phyloP scores from a whole-genome alignment of 106 monocot genomes.

The Vanilla planifolia region DNA sequence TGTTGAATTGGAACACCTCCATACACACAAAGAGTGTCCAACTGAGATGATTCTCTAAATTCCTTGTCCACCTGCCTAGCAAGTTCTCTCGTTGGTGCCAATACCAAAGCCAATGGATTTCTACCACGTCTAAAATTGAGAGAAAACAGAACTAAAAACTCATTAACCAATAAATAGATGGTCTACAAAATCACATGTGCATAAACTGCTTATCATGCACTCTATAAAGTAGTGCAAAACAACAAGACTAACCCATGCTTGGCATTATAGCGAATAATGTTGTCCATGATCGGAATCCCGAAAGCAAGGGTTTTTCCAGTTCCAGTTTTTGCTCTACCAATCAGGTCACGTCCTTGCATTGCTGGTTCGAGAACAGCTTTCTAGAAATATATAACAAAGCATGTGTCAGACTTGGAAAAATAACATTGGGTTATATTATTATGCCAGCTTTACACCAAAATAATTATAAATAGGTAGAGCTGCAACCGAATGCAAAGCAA shows the following conservation, averaged over 20 bases:
- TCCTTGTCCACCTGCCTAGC: constrained; percentile 96
- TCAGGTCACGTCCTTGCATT: constrained; percentile 95
- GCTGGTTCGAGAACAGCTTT: constrained; percentile 92
- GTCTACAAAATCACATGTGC: background rate
- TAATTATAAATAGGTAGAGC: no score
- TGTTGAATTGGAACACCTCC: constrained; percentile 76
- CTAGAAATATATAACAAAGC: constrained; percentile 20
- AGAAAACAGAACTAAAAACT: background rate
- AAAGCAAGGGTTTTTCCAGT: constrained; percentile 99
- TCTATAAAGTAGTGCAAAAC: no score
- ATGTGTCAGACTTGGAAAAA: no score
- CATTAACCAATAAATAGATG: background rate
- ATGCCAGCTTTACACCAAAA: no score
- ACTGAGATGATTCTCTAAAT: constrained; percentile 65
- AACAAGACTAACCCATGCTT: constrained; percentile 79
- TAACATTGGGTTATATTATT: no score
- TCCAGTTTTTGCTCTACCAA: constrained; percentile 93
- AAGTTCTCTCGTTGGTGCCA: constrained; percentile 96
- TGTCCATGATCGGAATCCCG: constrained; percentile 97
- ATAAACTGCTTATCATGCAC: background rate
- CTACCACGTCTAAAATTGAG: constrained; percentile 50
- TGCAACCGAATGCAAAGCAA: no score
- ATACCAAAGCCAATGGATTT: constrained; percentile 71
- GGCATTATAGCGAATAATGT: constrained; percentile 54
- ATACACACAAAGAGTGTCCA: constrained; percentile 87